A percentile compares a stretch with the other conserved stretches of the same genome.
Evolutionary conservation across 2,329 filamentous ascomycete species (phyloP).

Genomic region (Laburnicola sp.): DNA sequence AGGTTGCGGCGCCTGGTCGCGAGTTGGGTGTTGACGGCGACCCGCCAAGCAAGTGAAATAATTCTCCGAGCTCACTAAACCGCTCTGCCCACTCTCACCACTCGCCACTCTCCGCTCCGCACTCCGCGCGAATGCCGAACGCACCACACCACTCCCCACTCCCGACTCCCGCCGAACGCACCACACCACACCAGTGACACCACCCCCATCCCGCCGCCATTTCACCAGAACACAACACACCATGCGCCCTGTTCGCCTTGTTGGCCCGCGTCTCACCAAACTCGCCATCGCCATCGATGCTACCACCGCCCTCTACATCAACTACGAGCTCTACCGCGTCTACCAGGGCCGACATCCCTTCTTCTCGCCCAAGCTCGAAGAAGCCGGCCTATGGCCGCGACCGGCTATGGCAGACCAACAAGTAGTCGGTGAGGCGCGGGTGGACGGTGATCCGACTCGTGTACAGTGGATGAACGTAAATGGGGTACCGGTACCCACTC

Average conservation of each 20-base stretch:
- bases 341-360: constrained; percentile 34
- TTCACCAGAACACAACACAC: background rate
- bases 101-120: too few relatives aligned
- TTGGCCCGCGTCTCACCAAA: background rate
- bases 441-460: background rate
- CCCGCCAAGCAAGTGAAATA: background rate
- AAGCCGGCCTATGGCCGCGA: constrained; percentile 2
- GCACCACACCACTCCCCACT: constrained; percentile 3
- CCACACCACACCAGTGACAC: background rate
- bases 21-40: constrained; percentile 5
- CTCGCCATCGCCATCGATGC: constrained; percentile 14
- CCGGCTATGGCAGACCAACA: background rate
- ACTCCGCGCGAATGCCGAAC: background rate
- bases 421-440: background rate
- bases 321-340: constrained; percentile 34
- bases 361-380: constrained; percentile 25
- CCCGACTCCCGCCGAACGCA: background rate
- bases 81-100: too few relatives aligned
- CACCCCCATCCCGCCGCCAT: background rate
- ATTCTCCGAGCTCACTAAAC: too few relatives aligned
- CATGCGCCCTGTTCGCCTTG: constrained; percentile 6
- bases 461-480: constrained; percentile 3
- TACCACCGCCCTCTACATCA: constrained; percentile 22
- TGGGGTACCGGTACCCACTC: constrained; percentile 5
- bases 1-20: constrained; percentile 4